A percentile compares a stretch with the other conserved stretches of the same genome.
These are phyloP conservation scores for Pugionium dolabratum DNA, from an alignment of 345 rosid species.

Conservation along the genomic window DNA sequence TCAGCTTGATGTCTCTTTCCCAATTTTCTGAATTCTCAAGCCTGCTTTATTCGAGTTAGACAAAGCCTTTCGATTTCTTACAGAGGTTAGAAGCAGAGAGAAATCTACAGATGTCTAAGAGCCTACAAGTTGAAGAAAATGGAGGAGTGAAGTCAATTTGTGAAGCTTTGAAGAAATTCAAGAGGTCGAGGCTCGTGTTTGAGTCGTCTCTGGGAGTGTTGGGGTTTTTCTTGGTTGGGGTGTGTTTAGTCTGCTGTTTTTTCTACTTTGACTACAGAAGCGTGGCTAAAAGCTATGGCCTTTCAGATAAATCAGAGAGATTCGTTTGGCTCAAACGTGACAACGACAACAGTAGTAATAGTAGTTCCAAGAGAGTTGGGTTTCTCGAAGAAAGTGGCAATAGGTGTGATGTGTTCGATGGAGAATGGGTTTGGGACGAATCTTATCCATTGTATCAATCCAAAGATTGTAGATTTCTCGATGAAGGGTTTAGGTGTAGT, in stretches of 20 bases:
- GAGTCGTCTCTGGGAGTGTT: slow-evolving; percentile 71
- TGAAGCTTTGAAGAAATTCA: slow-evolving; percentile 59
- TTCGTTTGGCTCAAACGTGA: slow-evolving; percentile 58
- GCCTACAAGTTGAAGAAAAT: slow-evolving; percentile 42
- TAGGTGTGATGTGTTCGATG: slow-evolving; percentile 79
- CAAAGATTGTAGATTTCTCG: slow-evolving; percentile 79
- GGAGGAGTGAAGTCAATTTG: slow-evolving; percentile 38
- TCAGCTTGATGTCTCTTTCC: slow-evolving; percentile 5
- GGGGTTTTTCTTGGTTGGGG: slow-evolving; percentile 61
- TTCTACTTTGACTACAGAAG: slow-evolving; percentile 69
- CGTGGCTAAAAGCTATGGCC: slow-evolving; percentile 49
- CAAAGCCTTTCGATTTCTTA: slow-evolving; percentile 8
- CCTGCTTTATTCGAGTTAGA: neutral
- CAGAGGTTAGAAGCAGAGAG: too few species aligned
- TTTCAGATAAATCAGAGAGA: slow-evolving; percentile 58
- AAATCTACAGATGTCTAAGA: slow-evolving; percentile 47
- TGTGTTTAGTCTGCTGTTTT: slow-evolving; percentile 60
- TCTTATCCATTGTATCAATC: slow-evolving; percentile 80
- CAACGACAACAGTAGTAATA: neutral
- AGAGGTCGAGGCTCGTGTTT: slow-evolving; percentile 54
- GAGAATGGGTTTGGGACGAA: slow-evolving; percentile 97
- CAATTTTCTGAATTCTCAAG: neutral
- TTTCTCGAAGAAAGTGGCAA: slow-evolving; percentile 59
- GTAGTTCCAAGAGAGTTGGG: slow-evolving; percentile 49
- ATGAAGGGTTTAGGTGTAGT: slow-evolving; percentile 79